These are phyloP conservation scores for Xylaria sp. DNA, from an alignment of 2,329 filamentous ascomycete species.

Conservation along the genomic window DNA sequence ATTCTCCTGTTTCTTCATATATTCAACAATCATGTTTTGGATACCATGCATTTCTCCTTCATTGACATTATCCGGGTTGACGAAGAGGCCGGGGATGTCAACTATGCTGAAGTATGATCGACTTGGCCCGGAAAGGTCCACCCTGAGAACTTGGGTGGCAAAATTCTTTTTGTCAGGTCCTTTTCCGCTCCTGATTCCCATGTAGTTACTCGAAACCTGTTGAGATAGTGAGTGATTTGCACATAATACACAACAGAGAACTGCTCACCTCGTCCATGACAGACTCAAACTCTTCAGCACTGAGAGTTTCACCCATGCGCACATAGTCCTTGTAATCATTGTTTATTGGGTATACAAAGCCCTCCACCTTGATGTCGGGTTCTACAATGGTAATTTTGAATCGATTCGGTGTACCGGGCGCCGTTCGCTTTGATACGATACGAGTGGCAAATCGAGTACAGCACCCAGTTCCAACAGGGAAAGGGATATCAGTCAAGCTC, in stretches of 20 bases:
- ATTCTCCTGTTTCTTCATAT: constrained; percentile 51
- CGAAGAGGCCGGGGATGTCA: constrained; percentile 52
- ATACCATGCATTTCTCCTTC: constrained; percentile 47
- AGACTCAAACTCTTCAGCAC: constrained; percentile 44
- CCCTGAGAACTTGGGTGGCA: constrained; percentile 51
- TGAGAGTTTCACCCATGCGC: constrained; percentile 42
- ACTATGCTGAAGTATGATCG: constrained; percentile 53
- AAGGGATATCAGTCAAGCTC: constrained; percentile 53
- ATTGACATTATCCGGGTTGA: constrained; percentile 43
- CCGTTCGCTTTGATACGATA: constrained; percentile 43
- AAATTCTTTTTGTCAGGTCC: constrained; percentile 49
- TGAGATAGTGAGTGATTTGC: neutral
- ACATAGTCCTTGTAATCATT: constrained; percentile 41
- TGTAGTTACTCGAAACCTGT: constrained; percentile 46
- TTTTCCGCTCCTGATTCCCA: constrained; percentile 47
- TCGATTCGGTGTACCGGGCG: constrained; percentile 43
- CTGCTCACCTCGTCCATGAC: constrained; percentile 48
- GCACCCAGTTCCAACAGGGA: constrained; percentile 38
- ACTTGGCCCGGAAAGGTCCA: constrained; percentile 52
- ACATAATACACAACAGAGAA: neutral
- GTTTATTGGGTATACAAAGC: constrained; percentile 38
- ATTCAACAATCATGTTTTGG: constrained; percentile 49
- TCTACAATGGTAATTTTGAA: constrained; percentile 49
- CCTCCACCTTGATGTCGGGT: constrained; percentile 41
- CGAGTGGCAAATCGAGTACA: constrained; percentile 47